Conservation (phyloP, 2,329 filamentous ascomycete species). For the Cladosporium phlei region DNA sequence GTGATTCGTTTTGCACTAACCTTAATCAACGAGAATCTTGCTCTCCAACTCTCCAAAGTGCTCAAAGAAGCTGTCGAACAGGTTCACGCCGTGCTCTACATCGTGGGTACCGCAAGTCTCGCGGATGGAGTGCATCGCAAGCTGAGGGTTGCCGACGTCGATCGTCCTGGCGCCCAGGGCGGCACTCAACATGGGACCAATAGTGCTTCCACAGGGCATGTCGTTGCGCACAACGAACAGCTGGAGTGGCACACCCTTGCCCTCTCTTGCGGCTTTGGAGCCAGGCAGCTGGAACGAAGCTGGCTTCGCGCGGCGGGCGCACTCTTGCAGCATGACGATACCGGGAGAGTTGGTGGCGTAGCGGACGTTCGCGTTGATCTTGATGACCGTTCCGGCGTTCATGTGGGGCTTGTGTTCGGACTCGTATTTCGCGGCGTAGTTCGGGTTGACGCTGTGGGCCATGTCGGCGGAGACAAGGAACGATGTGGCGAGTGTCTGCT, state of each 20-base stretch:
- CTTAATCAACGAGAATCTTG: conserved; percentile 77
- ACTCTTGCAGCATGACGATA: conserved; percentile 86
- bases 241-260: conserved; percentile 77
- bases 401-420: conserved; percentile 84
- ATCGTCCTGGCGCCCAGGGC: conserved; percentile 81
- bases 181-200: conserved; percentile 92
- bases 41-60: conserved; percentile 77
- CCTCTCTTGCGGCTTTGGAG: conserved; percentile 39
- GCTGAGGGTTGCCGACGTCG: conserved; percentile 87
- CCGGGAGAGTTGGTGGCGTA: conserved; percentile 96
- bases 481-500: conserved; percentile 84
- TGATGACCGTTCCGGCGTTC: conserved; percentile 95
- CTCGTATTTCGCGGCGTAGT: conserved; percentile 91
- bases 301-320: conserved; percentile 57
- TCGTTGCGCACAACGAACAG: conserved; percentile 96
- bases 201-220: conserved; percentile 89
- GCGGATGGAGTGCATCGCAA: conserved; percentile 95
- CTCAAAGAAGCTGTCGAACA: conserved; percentile 85
- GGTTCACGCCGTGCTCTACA: conserved; percentile 74
- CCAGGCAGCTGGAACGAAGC: conserved; percentile 29
- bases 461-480: conserved; percentile 97
- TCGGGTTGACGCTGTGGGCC: conserved; percentile 94
- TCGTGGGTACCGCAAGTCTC: conserved; percentile 88
- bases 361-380: conserved; percentile 94
- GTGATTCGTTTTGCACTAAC: neutral